Conservation (phyloP, 495 filamentous ascomycete species). For the Sordaria brevicollis region DNA sequence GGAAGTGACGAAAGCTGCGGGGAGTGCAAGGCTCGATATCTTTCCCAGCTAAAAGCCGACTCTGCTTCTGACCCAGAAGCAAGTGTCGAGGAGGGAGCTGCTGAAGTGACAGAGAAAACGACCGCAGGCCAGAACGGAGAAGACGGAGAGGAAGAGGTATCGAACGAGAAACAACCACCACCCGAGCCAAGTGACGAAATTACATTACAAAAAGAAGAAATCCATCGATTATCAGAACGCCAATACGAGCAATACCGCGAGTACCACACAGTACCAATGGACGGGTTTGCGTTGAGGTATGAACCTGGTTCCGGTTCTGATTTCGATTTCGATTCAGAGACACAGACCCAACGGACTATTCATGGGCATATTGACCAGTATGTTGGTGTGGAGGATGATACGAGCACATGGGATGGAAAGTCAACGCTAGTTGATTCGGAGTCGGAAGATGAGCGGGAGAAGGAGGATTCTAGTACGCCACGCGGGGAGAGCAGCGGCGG, state of each 20-base stretch:
- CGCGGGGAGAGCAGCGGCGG: neutral
- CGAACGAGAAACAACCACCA: neutral
- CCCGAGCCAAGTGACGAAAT: no score
- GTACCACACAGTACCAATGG: neutral
- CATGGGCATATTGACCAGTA: neutral
- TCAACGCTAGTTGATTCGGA: neutral
- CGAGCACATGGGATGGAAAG: neutral
- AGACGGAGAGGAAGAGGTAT: neutral
- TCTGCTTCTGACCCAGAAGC: neutral
- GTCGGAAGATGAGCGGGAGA: neutral
- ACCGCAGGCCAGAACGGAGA: neutral
- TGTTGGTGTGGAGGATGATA: neutral
- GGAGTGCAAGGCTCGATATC: neutral
- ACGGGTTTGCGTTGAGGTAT: neutral
- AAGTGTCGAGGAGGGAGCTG: fast-evolving
- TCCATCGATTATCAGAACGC: neutral
- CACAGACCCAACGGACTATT: neutral
- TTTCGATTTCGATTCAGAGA: no score
- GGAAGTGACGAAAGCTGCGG: neutral
- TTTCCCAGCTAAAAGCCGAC: neutral
- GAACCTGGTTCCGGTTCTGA: neutral
- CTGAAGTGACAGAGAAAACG: neutral
- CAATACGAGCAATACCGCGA: neutral
- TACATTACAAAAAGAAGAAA: no score
- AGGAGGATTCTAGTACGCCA: no score